phyloP scores from a whole-genome alignment of 2,329 filamentous ascomycete genomes.

The Cladophialophora exuberans region DNA sequence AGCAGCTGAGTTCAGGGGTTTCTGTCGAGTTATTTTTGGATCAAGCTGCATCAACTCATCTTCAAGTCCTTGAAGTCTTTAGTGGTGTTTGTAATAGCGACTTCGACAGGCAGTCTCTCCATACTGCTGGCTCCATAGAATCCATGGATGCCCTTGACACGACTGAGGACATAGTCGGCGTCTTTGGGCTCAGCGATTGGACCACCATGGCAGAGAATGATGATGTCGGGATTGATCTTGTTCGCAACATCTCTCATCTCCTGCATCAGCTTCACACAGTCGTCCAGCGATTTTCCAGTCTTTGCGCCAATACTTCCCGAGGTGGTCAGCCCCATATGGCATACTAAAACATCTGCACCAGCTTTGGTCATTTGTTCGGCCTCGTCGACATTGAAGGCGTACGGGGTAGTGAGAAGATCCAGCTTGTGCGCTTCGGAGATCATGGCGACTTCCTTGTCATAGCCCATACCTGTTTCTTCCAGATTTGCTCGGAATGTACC shows the following conservation, averaged over 20 bases:
- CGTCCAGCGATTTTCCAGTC: conserved; percentile 64
- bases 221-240: conserved; percentile 58
- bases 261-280: conserved; percentile 65
- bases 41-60: conserved; percentile 28
- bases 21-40: too few relatives aligned
- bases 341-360: conserved; percentile 69
- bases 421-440: conserved; percentile 62
- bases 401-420: conserved; percentile 69
- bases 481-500: conserved; percentile 68
- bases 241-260: conserved; percentile 65
- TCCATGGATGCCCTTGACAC: conserved; percentile 67
- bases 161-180: conserved; percentile 63
- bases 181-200: conserved; percentile 68
- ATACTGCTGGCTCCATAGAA: conserved; percentile 74
- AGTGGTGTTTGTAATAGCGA: conserved; percentile 64
- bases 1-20: too few relatives aligned
- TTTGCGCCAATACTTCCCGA: conserved; percentile 67
- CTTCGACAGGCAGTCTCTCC: conserved; percentile 70
- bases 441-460: conserved; percentile 68
- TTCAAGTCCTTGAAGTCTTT: conserved; percentile 55
- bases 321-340: conserved; percentile 70
- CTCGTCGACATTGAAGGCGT: conserved; percentile 68
- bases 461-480: conserved; percentile 74
- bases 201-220: conserved; percentile 72
- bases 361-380: conserved; percentile 64